Percentiles rank a stretch among this genome's conserved stretches.
phyloP scores from a whole-genome alignment of 139 green algal genomes.

The Chlamydomonas applanata region DNA sequence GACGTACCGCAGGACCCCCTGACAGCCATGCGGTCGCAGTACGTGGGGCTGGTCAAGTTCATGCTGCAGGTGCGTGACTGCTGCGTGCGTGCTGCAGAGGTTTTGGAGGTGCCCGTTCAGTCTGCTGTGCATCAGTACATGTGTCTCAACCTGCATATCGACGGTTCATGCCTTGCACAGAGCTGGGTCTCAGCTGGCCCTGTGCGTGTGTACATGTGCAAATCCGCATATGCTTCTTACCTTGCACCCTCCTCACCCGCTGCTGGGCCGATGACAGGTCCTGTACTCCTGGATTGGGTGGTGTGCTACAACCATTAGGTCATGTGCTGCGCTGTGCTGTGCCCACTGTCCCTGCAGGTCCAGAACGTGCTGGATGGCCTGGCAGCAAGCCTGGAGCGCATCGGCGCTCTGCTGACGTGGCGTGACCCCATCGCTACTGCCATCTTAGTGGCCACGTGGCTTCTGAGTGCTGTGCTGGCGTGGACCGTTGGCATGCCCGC shows the following conservation, averaged over 20 bases:
- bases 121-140: not conserved
- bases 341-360: not conserved
- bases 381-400: conserved; percentile 22
- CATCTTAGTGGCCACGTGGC: conserved; percentile 1
- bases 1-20: conserved; percentile 22
- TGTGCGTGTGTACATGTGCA: too few species aligned
- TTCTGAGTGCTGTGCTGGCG: not conserved
- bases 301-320: too few species aligned
- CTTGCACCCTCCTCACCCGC: too few species aligned
- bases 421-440: conserved; percentile 23
- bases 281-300: too few species aligned
- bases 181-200: too few species aligned
- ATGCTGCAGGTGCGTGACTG: conserved; percentile 12
- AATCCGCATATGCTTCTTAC: too few species aligned
- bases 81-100: not conserved
- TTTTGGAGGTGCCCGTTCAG: not conserved
- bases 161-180: not conserved
- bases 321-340: too few species aligned
- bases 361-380: conserved; percentile 42
- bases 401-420: conserved; percentile 30
- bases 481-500: conserved; percentile 18
- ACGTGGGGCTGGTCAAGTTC: conserved; percentile 16
- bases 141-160: not conserved
- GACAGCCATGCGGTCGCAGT: conserved; percentile 7
- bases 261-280: too few species aligned